A percentile compares a stretch with the other conserved stretches of the same genome.
phyloP scores from a whole-genome alignment of 768 basidiomycete species.

The Pluteus cervinus region DNA sequence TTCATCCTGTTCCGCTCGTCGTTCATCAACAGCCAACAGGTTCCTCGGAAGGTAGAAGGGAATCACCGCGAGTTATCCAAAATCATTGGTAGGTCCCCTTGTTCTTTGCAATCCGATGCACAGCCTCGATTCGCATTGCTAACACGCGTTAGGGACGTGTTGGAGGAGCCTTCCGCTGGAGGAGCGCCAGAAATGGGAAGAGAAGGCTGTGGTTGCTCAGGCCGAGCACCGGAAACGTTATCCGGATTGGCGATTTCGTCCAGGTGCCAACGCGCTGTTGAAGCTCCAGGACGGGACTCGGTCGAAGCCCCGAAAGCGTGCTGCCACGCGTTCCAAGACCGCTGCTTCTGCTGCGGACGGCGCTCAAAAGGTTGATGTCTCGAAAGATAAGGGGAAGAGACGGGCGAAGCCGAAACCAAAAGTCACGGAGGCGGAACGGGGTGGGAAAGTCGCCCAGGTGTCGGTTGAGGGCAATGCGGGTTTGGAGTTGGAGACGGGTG shows the following conservation, averaged over 20 bases:
- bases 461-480: conserved; percentile 66
- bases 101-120: conserved; percentile 3
- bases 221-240: conserved; percentile 69
- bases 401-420: conserved; percentile 13
- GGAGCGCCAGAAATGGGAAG: conserved; percentile 74
- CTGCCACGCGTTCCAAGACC: not conserved
- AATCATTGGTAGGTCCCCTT: conserved; percentile 57
- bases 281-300: conserved; percentile 29
- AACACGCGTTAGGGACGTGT: conserved; percentile 44
- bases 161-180: conserved; percentile 68
- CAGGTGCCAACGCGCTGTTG: conserved; percentile 41
- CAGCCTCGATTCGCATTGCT: conserved; percentile 5
- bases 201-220: conserved; percentile 62
- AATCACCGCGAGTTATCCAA: conserved; percentile 77
- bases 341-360: conserved; percentile 3
- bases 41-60: conserved; percentile 72
- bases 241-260: conserved; percentile 80
- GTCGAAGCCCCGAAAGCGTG: conserved; percentile 14
- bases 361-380: conserved; percentile 15
- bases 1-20: conserved; percentile 82
- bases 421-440: conserved; percentile 41
- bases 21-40: conserved; percentile 68
- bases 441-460: conserved; percentile 62
- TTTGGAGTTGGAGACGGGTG: conserved; percentile 50
- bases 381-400: conserved; percentile 24